phyloP scores from a whole-genome alignment of 1,284 basidiomycete genomes.

The Ceratobasidium sp. region DNA sequence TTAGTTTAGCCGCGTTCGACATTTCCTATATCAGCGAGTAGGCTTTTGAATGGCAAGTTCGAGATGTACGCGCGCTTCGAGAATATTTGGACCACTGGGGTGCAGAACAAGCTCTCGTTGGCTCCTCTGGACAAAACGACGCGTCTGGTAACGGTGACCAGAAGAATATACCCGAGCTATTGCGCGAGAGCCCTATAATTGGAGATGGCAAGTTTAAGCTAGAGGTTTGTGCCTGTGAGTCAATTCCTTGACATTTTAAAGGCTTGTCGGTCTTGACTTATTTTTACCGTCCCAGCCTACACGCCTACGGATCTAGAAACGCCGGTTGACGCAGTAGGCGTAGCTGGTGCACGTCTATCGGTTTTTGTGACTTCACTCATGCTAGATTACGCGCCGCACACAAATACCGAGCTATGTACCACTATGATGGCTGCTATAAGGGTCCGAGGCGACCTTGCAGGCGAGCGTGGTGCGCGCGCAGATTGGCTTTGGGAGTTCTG shows the following conservation, averaged over 20 bases:
- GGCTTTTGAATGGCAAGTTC: conserved; percentile 48
- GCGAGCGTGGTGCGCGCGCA: conserved; percentile 73
- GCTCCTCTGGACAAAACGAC: conserved; percentile 5
- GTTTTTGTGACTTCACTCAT: conserved; percentile 76
- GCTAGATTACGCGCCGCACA: conserved; percentile 67
- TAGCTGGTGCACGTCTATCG: conserved; percentile 59
- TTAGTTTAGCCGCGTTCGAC: not conserved
- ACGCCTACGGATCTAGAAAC: conserved; percentile 18
- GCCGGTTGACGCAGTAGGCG: not conserved
- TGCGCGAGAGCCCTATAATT: conserved; percentile 74
- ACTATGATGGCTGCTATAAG: conserved; percentile 82
- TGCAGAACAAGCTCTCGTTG: conserved; percentile 28
- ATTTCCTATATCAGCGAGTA: not conserved
- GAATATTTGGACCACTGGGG: conserved; percentile 42
- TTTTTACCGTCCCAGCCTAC: conserved; percentile 39
- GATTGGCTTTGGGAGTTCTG: conserved; percentile 80
- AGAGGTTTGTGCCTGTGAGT: conserved; percentile 47
- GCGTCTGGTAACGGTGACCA: conserved; percentile 48
- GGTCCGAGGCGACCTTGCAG: conserved; percentile 70
- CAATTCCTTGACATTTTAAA: conserved; percentile 48
- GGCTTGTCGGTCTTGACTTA: not conserved
- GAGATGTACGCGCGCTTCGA: conserved; percentile 40
- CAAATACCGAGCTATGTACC: conserved; percentile 71
- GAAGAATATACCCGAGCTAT: conserved; percentile 66
- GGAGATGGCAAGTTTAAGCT: conserved; percentile 80